These are phyloP conservation scores for Vitis hybrid DNA, from an alignment of 177 flowering plant genomes.

Conservation along the genomic window DNA sequence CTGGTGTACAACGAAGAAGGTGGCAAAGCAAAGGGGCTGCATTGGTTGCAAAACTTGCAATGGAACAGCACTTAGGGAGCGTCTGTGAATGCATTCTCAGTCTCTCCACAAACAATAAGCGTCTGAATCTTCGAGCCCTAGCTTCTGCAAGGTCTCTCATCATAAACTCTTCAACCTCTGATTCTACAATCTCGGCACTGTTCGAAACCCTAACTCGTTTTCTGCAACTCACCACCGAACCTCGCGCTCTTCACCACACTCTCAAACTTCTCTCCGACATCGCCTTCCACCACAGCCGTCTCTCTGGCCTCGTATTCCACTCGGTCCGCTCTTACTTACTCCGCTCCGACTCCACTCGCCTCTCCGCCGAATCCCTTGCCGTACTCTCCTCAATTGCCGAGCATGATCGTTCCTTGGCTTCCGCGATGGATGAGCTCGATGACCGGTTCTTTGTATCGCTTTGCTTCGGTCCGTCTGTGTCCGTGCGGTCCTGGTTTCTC, in stretches of 20 bases:
- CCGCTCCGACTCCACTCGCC: constrained; percentile 25
- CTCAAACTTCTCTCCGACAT: constrained; percentile 55
- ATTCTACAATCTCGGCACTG: constrained; percentile 31
- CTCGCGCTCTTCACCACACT: constrained; percentile 26
- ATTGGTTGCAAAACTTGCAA: constrained; percentile 1
- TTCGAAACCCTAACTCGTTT: constrained; percentile 37
- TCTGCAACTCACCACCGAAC: constrained; percentile 27
- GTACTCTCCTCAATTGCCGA: constrained; percentile 33
- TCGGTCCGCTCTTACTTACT: constrained; percentile 24
- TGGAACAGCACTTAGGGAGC: constrained; percentile 26
- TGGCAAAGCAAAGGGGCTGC: too few species aligned
- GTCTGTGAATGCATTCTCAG: constrained; percentile 7
- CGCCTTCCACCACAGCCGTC: constrained; percentile 26
- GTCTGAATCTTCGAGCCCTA: constrained; percentile 26
- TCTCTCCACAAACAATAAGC: neutral
- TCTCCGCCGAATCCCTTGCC: constrained; percentile 34
- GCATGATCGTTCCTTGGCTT: neutral
- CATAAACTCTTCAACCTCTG: constrained; percentile 48
- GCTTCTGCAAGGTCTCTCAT: constrained; percentile 49
- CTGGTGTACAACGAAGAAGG: too few species aligned
- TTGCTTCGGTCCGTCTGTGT: constrained; percentile 37
- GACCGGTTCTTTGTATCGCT: constrained; percentile 46
- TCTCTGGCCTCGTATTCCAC: constrained; percentile 25
- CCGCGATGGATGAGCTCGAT: constrained; percentile 17
- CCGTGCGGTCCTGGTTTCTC: constrained; percentile 56